These are phyloP conservation scores for Tetramitus jugosus DNA, from an alignment of 208 protist species.

Conservation along the genomic window DNA sequence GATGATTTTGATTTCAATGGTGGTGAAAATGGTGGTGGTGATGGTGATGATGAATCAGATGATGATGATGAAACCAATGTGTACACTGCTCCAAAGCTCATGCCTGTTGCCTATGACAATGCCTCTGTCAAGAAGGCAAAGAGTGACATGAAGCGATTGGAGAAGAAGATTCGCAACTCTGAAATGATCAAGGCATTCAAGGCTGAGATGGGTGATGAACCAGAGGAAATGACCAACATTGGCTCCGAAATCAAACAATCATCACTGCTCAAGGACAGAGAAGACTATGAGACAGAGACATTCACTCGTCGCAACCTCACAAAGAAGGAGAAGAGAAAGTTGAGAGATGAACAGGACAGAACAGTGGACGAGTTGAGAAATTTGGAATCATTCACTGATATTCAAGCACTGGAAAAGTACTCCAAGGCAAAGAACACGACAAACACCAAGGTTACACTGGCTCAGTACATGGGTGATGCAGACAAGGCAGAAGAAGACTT, in stretches of 20 bases:
- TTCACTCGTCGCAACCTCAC: not conserved
- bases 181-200: not conserved
- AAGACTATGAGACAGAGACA: not conserved
- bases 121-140: not conserved
- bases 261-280: not conserved
- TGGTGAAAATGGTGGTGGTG: not conserved
- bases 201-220: not conserved
- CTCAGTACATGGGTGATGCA: conserved; percentile 1
- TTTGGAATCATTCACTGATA: not conserved
- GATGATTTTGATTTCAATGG: not conserved
- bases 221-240: not conserved
- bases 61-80: not conserved
- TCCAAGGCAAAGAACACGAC: not conserved
- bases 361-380: not conserved
- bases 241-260: not conserved
- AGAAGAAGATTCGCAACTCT: not conserved
- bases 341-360: not conserved
- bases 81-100: conserved; percentile 10
- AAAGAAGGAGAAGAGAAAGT: conserved; percentile 1
- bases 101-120: conserved; percentile 6
- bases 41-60: not conserved
- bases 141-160: not conserved
- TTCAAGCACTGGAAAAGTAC: not conserved
- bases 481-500: not conserved
- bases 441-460: not conserved